Percentiles rank a stretch among this genome's conserved stretches.
Conservation (phyloP, 1,139 yeast genomes). For the Hansenula anomala region DNA sequence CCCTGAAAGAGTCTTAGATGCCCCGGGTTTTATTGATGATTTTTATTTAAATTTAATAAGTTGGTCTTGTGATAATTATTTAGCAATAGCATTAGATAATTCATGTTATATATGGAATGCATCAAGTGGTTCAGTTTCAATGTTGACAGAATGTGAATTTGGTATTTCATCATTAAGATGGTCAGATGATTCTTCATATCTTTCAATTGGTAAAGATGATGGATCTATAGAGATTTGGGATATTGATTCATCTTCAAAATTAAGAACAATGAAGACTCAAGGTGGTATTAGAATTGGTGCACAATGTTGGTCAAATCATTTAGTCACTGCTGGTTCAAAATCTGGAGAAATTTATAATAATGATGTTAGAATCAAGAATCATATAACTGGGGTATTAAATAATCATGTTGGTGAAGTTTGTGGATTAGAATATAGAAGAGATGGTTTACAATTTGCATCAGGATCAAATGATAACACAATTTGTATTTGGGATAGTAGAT, state of each 20-base stretch:
- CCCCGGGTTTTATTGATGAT: slow-evolving; percentile 93
- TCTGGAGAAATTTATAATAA: slow-evolving; percentile 83
- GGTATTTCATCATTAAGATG: slow-evolving; percentile 75
- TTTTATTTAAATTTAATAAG: slow-evolving; percentile 82
- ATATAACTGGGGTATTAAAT: slow-evolving; percentile 54
- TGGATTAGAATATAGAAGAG: slow-evolving; percentile 82
- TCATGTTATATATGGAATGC: slow-evolving; percentile 94
- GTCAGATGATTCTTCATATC: slow-evolving; percentile 89
- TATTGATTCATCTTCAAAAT: slow-evolving; percentile 65
- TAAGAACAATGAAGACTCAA: slow-evolving; percentile 74
- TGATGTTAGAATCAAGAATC: slow-evolving; percentile 87
- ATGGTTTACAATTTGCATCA: slow-evolving; percentile 81
- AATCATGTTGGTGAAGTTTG: slow-evolving; percentile 88
- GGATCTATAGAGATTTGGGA: slow-evolving; percentile 95
- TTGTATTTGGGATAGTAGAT: slow-evolving; percentile 90
- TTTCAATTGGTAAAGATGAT: slow-evolving; percentile 80
- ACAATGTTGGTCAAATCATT: slow-evolving; percentile 81
- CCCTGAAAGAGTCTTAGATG: slow-evolving; percentile 92
- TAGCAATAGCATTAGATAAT: slow-evolving; percentile 87
- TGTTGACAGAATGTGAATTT: slow-evolving; percentile 57
- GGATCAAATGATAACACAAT: slow-evolving; percentile 96
- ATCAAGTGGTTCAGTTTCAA: slow-evolving; percentile 70
- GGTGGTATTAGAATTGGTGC: slow-evolving; percentile 74
- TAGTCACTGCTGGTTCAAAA: slow-evolving; percentile 78
- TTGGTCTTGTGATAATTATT: slow-evolving; percentile 80